phyloP scores from a whole-genome alignment of 2,329 filamentous ascomycete species.

The Aspergillus chevalieri region DNA sequence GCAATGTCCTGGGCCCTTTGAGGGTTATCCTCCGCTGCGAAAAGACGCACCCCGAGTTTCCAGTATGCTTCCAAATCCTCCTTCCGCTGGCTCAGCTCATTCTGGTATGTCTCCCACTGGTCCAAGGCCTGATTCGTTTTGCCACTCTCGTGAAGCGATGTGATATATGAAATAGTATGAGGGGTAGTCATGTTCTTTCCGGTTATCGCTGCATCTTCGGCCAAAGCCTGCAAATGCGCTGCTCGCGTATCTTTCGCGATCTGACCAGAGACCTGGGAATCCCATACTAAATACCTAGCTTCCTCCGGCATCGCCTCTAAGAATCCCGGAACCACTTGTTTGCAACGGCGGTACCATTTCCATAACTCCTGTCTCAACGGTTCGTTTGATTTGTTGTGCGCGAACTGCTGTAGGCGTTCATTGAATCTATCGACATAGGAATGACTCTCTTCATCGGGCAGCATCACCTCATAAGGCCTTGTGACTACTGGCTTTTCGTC shows the following conservation, averaged over 20 bases:
- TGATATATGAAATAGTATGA: constrained; percentile 62
- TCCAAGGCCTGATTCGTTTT: constrained; percentile 55
- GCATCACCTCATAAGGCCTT: constrained; percentile 26
- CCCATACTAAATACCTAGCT: constrained; percentile 63
- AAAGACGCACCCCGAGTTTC: constrained; percentile 47
- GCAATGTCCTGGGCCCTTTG: constrained; percentile 47
- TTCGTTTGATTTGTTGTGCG: constrained; percentile 22
- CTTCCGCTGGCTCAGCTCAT: constrained; percentile 45
- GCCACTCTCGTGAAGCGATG: constrained; percentile 60
- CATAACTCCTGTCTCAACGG: constrained; percentile 36
- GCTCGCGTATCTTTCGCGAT: constrained; percentile 46
- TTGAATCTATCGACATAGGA: constrained; percentile 39
- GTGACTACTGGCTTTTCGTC: constrained; percentile 12
- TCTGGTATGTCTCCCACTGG: constrained; percentile 56
- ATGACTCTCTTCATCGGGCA: constrained; percentile 29
- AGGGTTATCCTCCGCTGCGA: constrained; percentile 42
- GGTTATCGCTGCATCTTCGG: constrained; percentile 59
- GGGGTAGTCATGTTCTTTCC: constrained; percentile 50
- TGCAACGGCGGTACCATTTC: constrained; percentile 48
- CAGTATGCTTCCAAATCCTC: constrained; percentile 37
- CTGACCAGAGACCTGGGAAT: constrained; percentile 45
- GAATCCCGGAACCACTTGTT: constrained; percentile 39
- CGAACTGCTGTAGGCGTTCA: constrained; percentile 27
- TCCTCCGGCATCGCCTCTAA: constrained; percentile 54
- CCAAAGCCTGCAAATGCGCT: constrained; percentile 55